Base-by-base conservation (phyloP, 129 eudicot species). In the Apium graveolens region DNA sequence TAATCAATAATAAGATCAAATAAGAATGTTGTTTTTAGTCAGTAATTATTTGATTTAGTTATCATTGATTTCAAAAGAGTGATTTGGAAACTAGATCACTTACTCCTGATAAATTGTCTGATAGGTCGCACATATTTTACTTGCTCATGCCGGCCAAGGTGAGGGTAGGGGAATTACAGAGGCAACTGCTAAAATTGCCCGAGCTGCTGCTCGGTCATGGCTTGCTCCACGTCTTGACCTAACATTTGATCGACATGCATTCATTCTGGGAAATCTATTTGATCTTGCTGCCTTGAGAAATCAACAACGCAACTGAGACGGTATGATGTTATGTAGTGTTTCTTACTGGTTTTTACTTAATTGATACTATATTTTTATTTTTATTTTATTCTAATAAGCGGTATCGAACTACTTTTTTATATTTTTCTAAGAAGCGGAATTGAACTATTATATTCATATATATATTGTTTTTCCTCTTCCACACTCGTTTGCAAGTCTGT, bases 111-210 rank as follows among this genome's bases (percentile, higher is more conserved):
- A 21, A 10, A 31, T 51, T 75, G 42, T n/a, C 43, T 78, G 75
- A 78, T 81, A 93, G 98, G 98, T 91, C 70, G 98, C 98, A 17
- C 91, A 95, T 82, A 95, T 95, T 55, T 86, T 95, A 84, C 97
- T 95, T 79, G 97, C 97, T 32, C 98, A 91, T 90, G 91, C 98
- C 82, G n/a, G n/a, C n/a, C n/a, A n/a, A n/a, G n/a, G n/a, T n/a
- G n/a, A n/a, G n/a, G n/a, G n/a, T n/a, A n/a, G n/a, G n/a, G n/a
- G n/a, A n/a, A n/a, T n/a, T n/a, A n/a, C n/a, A n/a, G n/a, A n/a
- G n/a, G n/a, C n/a, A n/a, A n/a, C n/a, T n/a, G n/a, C n/a, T n/a
- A n/a, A n/a, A n/a, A n/a, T n/a, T n/a, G n/a, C n/a, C n/a, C n/a
- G n/a, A n/a, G n/a, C n/a, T n/a, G n/a, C n/a, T n/a, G n/a, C n/a